Conservation (phyloP, 805 yeast species). For the Hanseniaspora jakobsenii region DNA sequence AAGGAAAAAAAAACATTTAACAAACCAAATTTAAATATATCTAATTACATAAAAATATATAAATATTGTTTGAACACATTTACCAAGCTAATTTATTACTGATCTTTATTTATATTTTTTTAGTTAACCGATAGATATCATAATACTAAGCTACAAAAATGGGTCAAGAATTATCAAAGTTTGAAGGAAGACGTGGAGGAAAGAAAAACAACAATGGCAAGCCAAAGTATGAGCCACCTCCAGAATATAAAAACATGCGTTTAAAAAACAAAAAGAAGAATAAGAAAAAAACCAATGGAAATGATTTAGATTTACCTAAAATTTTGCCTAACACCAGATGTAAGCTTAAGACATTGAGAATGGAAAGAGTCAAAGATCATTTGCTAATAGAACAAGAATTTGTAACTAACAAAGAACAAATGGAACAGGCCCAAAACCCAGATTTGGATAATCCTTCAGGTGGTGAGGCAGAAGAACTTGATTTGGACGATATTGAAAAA, state of each 20-base stretch:
- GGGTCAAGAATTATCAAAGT: slow-evolving; percentile 32
- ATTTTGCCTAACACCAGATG: slow-evolving; percentile 91
- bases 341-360: slow-evolving; percentile 74
- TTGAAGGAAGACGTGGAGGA: slow-evolving; percentile 26
- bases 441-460: no score
- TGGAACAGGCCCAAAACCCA: slow-evolving; percentile 25
- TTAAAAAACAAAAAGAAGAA: slow-evolving; percentile 63
- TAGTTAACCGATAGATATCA: no score
- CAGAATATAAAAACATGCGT: slow-evolving; percentile 59
- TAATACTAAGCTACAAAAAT: slow-evolving; percentile 16
- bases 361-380: slow-evolving; percentile 95
- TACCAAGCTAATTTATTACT: no score
- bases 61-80: no score
- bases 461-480: slow-evolving; percentile 6
- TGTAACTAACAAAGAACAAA: slow-evolving; percentile 84
- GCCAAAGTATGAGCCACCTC: slow-evolving; percentile 98
- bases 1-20: no score
- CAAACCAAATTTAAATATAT: no score
- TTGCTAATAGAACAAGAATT: slow-evolving; percentile 88
- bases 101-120: no score
- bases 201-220: slow-evolving; percentile 64
- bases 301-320: slow-evolving; percentile 64
- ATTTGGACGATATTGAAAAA: slow-evolving; percentile 12
- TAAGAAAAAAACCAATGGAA: slow-evolving; percentile 80
- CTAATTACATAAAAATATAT: no score